These are phyloP conservation scores for Aureobasidium musti DNA, from an alignment of 2,329 filamentous ascomycete genomes.

Conservation along the genomic window DNA sequence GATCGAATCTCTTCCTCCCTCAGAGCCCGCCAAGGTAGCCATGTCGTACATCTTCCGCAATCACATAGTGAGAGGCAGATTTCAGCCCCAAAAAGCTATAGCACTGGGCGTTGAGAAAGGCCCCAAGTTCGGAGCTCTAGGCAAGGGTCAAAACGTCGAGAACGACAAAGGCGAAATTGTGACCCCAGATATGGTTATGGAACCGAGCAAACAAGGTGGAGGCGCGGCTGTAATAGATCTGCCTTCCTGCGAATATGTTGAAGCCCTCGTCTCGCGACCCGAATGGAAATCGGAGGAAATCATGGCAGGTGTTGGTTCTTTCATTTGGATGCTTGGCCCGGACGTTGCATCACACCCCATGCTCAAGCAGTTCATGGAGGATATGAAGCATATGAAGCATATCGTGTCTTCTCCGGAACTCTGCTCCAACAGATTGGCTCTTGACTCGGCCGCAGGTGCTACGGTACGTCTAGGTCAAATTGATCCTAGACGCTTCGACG, in stretches of 20 bases:
- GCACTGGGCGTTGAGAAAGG: slow-evolving; percentile 65
- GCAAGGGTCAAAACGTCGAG: slow-evolving; percentile 63
- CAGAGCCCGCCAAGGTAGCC: slow-evolving; percentile 65
- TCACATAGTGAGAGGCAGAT: slow-evolving; percentile 76
- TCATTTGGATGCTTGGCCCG: slow-evolving; percentile 80
- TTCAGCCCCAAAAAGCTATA: slow-evolving; percentile 66
- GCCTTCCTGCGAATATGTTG: slow-evolving; percentile 69
- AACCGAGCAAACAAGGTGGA: slow-evolving; percentile 63
- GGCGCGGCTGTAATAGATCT: slow-evolving; percentile 82
- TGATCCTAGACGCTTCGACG: slow-evolving; percentile 70
- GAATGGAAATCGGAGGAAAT: slow-evolving; percentile 70
- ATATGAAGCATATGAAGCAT: slow-evolving; percentile 65
- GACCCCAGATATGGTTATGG: slow-evolving; percentile 85
- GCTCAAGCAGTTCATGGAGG: slow-evolving; percentile 69
- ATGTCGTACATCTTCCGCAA: slow-evolving; percentile 85
- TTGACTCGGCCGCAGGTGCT: slow-evolving; percentile 67
- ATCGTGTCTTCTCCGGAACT: slow-evolving; percentile 73
- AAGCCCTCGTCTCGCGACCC: slow-evolving; percentile 65
- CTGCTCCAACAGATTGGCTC: slow-evolving; percentile 72
- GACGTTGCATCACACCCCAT: slow-evolving; percentile 64
- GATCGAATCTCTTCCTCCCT: slow-evolving; percentile 66
- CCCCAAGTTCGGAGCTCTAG: slow-evolving; percentile 61
- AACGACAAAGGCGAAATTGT: slow-evolving; percentile 67
- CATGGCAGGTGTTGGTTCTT: slow-evolving; percentile 65
- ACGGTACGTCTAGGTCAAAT: slow-evolving; percentile 70